Percentiles rank a stretch among this genome's conserved stretches.
Conservation (phyloP, 495 filamentous ascomycete species). For the Saxophila tyrrhenica region DNA sequence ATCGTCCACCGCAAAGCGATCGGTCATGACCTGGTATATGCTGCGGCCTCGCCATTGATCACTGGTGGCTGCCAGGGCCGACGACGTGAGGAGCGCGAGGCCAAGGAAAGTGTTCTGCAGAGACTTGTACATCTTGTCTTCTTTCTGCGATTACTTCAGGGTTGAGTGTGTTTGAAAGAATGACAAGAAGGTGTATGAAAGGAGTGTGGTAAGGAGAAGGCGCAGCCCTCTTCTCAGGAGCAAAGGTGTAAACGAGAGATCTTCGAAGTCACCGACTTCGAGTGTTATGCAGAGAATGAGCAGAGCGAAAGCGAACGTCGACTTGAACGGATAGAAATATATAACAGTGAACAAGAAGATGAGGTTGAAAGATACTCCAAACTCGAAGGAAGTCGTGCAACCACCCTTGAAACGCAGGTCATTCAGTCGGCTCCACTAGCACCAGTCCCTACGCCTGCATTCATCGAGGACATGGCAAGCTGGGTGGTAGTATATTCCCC, state of each 20-base stretch:
- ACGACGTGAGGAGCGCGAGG: background rate
- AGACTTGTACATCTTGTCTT: background rate
- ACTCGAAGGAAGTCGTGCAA: background rate
- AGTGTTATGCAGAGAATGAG: background rate
- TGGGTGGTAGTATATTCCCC: too few species aligned
- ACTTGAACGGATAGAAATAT: too few species aligned
- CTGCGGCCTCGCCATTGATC: slow-evolving; percentile 35
- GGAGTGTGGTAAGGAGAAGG: background rate
- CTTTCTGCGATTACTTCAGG: background rate
- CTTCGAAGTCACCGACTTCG: background rate
- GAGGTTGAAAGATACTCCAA: background rate
- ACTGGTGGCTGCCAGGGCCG: slow-evolving; percentile 14
- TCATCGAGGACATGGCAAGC: too few species aligned
- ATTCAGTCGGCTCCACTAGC: background rate
- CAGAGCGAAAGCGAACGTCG: background rate
- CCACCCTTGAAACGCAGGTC: background rate
- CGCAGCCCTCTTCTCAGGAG: background rate
- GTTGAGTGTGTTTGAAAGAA: background rate
- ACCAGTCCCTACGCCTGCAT: too few species aligned
- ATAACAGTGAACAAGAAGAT: background rate
- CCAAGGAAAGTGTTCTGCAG: background rate
- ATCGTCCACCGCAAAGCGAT: slow-evolving; percentile 61
- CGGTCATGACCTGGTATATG: slow-evolving; percentile 66
- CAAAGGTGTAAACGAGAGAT: background rate
- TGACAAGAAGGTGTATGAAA: background rate